These are phyloP conservation scores for Coprinopsis cinerea DNA, from an alignment of 768 basidiomycete genomes.

Conservation along the genomic window DNA sequence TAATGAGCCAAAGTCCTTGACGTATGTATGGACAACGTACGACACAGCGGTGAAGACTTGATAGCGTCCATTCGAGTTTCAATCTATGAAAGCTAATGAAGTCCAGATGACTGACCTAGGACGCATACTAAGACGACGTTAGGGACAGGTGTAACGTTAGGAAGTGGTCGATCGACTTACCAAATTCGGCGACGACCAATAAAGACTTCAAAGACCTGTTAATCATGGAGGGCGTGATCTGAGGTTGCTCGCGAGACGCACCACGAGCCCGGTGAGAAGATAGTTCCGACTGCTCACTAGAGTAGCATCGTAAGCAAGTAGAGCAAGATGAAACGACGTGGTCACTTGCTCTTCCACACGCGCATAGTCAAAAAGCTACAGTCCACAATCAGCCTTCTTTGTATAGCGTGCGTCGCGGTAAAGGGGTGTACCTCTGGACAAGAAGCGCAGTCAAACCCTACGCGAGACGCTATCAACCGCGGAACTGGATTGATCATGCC, in stretches of 20 bases:
- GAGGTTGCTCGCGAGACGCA: conserved; percentile 17
- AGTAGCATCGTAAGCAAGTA: neutral
- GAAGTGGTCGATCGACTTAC: conserved; percentile 16
- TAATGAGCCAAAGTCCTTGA: neutral
- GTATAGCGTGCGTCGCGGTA: too few relatives aligned
- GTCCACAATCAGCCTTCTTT: neutral
- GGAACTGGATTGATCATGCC: neutral
- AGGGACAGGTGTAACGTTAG: neutral
- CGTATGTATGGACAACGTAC: neutral
- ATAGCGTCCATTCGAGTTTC: neutral
- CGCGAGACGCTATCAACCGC: neutral
- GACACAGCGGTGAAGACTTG: conserved; percentile 12
- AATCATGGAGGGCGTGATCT: neutral
- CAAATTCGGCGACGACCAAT: conserved; percentile 37
- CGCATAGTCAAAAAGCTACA: conserved; percentile 39
- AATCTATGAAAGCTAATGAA: neutral
- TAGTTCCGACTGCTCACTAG: conserved; percentile 40
- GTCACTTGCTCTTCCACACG: conserved; percentile 39
- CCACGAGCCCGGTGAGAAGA: conserved; percentile 27
- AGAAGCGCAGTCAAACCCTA: conserved; percentile 42
- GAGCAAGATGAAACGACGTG: neutral
- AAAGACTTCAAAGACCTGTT: conserved; percentile 14
- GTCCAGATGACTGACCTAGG: conserved; percentile 21
- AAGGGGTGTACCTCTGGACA: conserved; percentile 39
- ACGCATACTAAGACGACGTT: conserved; percentile 20